Evolutionary conservation across 306 rosid genomes (phyloP), one percentile per base, ranked within the genome.

Genomic region (Cucumis hystrix): DNA sequence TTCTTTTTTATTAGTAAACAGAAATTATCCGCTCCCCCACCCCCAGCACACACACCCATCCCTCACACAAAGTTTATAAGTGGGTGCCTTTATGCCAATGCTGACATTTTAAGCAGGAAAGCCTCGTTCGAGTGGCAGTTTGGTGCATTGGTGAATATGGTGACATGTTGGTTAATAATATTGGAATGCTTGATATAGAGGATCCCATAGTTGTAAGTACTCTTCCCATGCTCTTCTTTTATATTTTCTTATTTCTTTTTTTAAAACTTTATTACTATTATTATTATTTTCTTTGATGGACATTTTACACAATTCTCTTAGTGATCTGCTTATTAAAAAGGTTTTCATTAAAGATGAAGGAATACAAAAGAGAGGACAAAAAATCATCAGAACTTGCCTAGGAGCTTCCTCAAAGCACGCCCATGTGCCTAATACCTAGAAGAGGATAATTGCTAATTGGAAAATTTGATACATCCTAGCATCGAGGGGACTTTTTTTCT

Each of bases 71-170:
- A 54, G 60, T 67, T 56, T 60, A 47, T 33, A 67, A 69, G 77
- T 57, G 35, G 64, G n/a, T 28, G 52, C 60, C 65, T 21, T 54
- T 64, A 56, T 33, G 45, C 49, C 62, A 47, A 56, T 65, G 75
- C 71, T 57, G 10, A 75, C 83, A 67, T 80, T 58, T 85, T 82
- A 63, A 77, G 64, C 93, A 95, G 99, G 99, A 95, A 88, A 83
- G 86, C 83, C 96, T 95, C 61, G 96, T 95, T 84, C 97, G 96
- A 83, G 97, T 95, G 84, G 89, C 97, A 77, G 95, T 95, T 80
- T 95, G 99, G 99, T 95, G 99, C 84, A 87, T 92, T 77, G 99
- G 99, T 78, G 99, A 95, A 87, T 92, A 90, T 73, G 97, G 97
- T 70, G 99, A 95, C 85, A 49, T 95, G 89, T 65, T 95, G 85